Percentiles rank a stretch among this genome's conserved stretches.
Evolutionary conservation across 257 asterid species (phyloP).

Genomic region (Nicotiana tomentosiformis): DNA sequence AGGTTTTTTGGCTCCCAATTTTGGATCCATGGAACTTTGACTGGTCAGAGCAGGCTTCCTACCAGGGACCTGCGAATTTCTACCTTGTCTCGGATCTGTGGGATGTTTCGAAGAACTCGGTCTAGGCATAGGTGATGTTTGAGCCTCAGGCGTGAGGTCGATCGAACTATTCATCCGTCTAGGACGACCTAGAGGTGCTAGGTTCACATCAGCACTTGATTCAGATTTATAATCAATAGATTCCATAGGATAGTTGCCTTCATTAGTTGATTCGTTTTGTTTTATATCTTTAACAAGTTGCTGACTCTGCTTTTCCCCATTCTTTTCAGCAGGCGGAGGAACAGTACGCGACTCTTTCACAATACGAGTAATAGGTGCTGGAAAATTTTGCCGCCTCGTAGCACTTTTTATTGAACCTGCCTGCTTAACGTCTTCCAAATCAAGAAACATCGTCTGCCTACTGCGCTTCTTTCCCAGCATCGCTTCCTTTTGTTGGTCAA

Average conservation of each 20-base stretch:
- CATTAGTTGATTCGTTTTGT: constrained; percentile 52
- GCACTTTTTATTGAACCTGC: constrained; percentile 66
- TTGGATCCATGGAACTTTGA: constrained; percentile 47
- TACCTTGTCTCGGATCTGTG: constrained; percentile 52
- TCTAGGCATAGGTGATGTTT: constrained; percentile 42
- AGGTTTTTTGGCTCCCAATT: constrained; percentile 52
- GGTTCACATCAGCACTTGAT: constrained; percentile 53
- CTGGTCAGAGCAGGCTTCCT: constrained; percentile 54
- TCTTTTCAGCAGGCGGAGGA: constrained; percentile 41
- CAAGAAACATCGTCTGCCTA: constrained; percentile 92
- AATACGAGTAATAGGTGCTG: constrained; percentile 64
- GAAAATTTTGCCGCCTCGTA: constrained; percentile 79
- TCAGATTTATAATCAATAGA: constrained; percentile 61
- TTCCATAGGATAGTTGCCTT: constrained; percentile 48
- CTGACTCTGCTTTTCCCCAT: constrained; percentile 66
- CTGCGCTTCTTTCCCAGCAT: constrained; percentile 95
- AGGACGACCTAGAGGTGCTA: constrained; percentile 42
- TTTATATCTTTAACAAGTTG: constrained; percentile 42
- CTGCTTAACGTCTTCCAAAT: constrained; percentile 90
- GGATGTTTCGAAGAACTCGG: constrained; percentile 77
- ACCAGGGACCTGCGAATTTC: constrained; percentile 50
- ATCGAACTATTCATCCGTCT: constrained; percentile 57
- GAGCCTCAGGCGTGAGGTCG: constrained; percentile 60
- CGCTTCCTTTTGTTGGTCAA: constrained; percentile 88
- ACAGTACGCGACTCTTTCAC: constrained; percentile 60